A percentile compares a stretch with the other conserved stretches of the same genome.
Evolutionary conservation across 2,329 filamentous ascomycete species (phyloP).

Genomic region (Penicillium sp.): DNA sequence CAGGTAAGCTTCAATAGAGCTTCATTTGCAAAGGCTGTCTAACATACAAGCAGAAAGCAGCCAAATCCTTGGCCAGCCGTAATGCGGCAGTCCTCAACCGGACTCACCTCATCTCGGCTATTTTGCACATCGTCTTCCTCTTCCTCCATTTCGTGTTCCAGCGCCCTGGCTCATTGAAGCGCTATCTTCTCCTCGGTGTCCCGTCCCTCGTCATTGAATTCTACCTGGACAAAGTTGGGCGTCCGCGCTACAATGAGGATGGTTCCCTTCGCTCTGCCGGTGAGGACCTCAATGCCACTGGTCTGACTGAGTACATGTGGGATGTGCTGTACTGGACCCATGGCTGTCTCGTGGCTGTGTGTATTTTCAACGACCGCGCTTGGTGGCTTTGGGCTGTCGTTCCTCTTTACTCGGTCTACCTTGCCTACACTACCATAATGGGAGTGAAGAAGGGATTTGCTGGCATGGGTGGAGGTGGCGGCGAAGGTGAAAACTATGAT

Average conservation of each 20-base stretch:
- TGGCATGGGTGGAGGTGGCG: conserved; percentile 39
- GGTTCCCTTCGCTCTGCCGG: conserved; percentile 68
- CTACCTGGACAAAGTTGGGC: conserved; percentile 76
- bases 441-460: conserved; percentile 44
- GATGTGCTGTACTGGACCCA: conserved; percentile 95
- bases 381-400: conserved; percentile 59
- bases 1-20: conserved; percentile 19
- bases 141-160: conserved; percentile 61
- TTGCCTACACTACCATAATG: conserved; percentile 44
- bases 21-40: neutral
- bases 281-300: conserved; percentile 80
- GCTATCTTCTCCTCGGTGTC: conserved; percentile 66
- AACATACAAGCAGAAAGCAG: conserved; percentile 41
- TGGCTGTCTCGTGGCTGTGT: conserved; percentile 65
- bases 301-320: conserved; percentile 97
- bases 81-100: conserved; percentile 73
- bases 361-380: conserved; percentile 73
- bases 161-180: conserved; percentile 56
- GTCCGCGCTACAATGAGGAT: conserved; percentile 65
- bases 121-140: conserved; percentile 69
- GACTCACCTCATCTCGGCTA: conserved; percentile 70
- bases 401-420: conserved; percentile 46
- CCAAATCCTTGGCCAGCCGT: conserved; percentile 63
- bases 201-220: conserved; percentile 77
- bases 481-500: conserved; percentile 18